These are phyloP conservation scores for Scenedesmus sp. DNA, from an alignment of 163 green algal genomes.

Conservation along the genomic window DNA sequence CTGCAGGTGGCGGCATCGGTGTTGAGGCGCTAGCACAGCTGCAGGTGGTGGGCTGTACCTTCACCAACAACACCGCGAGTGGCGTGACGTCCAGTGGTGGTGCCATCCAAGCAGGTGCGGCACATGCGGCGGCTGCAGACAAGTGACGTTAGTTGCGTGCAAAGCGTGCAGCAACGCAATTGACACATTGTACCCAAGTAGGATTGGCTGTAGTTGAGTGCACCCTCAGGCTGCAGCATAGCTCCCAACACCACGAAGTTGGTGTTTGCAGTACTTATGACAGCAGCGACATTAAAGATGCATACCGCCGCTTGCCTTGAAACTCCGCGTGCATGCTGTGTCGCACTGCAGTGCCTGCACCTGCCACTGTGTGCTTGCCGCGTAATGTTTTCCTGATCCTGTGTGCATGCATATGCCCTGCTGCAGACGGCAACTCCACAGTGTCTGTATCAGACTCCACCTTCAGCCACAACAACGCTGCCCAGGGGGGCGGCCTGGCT, in stretches of 20 bases:
- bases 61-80: not conserved
- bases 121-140: not conserved
- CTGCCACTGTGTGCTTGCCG: not conserved
- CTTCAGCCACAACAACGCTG: not conserved
- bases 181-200: too few species aligned
- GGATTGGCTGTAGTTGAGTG: too few species aligned
- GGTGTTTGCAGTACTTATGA: too few species aligned
- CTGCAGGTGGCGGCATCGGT: not conserved
- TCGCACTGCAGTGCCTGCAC: not conserved
- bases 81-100: not conserved
- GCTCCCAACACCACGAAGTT: too few species aligned
- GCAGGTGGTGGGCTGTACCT: not conserved
- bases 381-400: not conserved
- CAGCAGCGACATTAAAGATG: too few species aligned
- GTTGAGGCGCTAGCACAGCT: not conserved
- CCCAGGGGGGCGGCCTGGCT: not conserved
- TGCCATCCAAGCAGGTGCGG: not conserved
- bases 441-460: not conserved
- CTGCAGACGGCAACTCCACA: not conserved
- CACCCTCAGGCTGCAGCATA: too few species aligned
- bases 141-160: too few species aligned
- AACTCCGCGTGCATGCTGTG: not conserved
- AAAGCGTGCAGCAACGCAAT: too few species aligned
- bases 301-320: too few species aligned
- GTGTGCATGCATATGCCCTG: not conserved